Evolutionary conservation across 371 early-diverging fungal species (phyloP).

Genomic region (Mucor velutinosus): DNA sequence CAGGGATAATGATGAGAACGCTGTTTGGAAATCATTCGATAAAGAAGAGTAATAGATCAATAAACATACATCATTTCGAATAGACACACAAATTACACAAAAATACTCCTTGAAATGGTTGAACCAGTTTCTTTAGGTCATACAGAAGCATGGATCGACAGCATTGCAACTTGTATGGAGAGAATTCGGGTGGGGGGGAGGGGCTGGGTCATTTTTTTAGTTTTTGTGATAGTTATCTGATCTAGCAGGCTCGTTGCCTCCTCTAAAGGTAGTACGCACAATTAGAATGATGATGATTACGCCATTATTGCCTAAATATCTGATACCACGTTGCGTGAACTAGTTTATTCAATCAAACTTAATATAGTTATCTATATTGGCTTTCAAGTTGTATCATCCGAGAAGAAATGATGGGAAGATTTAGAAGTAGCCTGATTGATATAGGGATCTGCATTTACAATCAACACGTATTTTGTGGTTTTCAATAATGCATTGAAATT

Average conservation of each 20-base stretch:
- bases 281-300: neutral
- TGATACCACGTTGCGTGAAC: neutral
- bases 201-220: neutral
- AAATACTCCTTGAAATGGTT: neutral
- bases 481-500: no score
- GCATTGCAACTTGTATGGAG: neutral
- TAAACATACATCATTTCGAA: neutral
- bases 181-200: neutral
- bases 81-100: neutral
- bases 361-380: no score
- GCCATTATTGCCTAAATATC: neutral
- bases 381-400: no score
- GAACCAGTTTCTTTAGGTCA: neutral
- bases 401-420: no score
- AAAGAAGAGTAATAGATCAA: conserved; percentile 26
- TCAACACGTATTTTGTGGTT: no score
- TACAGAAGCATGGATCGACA: neutral
- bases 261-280: no score
- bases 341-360: no score
- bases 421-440: no score
- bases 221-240: neutral
- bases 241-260: neutral
- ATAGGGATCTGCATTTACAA: no score
- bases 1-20: conserved; percentile 61
- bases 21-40: conserved; percentile 48